Evolutionary conservation across 495 filamentous ascomycete genomes (phyloP), one percentile per base, ranked within the genome.

Genomic region (Apiosordaria backusii): DNA sequence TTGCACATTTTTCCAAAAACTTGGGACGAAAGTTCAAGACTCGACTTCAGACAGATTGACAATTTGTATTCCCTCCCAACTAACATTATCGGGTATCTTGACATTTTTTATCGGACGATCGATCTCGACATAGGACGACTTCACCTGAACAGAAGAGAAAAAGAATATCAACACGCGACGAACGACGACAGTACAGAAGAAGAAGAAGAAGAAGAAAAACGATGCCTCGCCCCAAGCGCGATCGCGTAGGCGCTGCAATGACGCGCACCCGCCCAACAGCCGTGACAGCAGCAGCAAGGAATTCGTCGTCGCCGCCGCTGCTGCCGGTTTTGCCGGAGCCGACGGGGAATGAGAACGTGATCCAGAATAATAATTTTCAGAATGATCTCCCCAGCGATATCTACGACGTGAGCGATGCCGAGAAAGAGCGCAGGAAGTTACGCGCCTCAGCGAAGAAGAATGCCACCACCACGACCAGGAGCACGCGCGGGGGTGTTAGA

Each of bases 201-300:
- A n/a, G n/a, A n/a, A n/a, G n/a, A n/a, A n/a, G n/a, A n/a, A 7
- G 10, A 13, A 45, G 10, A 45, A 45, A 45, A 13, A 53, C 57
- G 57, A 82, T 82, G 80, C 79, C 80, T 74, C 76, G 79, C 65
- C 79, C 79, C 24, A 76, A 75, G 64, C 74, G 76, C 62, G 71
- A 75, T 19, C 77, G 79, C 65, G 73, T 73, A 64, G 76, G 76
- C 66, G 68, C 73, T 52, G 68, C 79, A 67, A 76, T 76, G 57
- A 50, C 55, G 6, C 40, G 57, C 27, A n/a, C 57, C 19, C 4
- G 50, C 3, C 60, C 68, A 7, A 60, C 45, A 15, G 40, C 25
- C 7, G n/a, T n/a, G n/a, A 54, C 54, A 10, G 53, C 60, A 27
- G 24, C 27, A 4, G 35, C n/a, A 4, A 57, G 64, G 16, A 29